Evolutionary conservation across 208 protist species (phyloP).

Genomic region (Leishmania martiniquensis): DNA sequence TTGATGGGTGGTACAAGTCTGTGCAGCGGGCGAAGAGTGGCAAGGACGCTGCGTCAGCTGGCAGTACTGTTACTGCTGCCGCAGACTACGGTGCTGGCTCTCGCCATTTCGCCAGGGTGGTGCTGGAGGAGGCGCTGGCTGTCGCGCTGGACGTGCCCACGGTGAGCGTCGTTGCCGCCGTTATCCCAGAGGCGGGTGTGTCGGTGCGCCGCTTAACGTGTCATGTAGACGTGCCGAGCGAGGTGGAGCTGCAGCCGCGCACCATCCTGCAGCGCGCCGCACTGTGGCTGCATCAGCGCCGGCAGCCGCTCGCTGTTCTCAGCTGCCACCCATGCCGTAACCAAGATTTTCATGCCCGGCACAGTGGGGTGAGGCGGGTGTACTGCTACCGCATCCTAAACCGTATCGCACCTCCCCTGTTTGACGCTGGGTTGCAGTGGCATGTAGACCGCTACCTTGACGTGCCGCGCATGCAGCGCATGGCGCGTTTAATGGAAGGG

Average conservation of each 20-base stretch:
- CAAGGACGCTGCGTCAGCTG: neutral
- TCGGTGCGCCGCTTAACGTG: conserved; percentile 82
- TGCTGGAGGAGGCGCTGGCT: conserved; percentile 84
- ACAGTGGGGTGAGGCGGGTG: conserved; percentile 69
- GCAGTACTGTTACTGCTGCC: neutral
- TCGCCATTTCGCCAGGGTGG: conserved; percentile 43
- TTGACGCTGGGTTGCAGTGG: conserved; percentile 87
- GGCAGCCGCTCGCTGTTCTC: conserved; percentile 79
- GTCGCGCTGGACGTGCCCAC: conserved; percentile 73
- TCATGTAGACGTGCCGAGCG: conserved; percentile 82
- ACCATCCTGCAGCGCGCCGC: conserved; percentile 88
- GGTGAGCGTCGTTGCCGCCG: conserved; percentile 62
- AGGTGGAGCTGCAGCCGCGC: conserved; percentile 81
- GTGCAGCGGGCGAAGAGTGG: conserved; percentile 27
- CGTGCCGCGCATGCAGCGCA: conserved; percentile 80
- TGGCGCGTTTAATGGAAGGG: conserved; percentile 68
- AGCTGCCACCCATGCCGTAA: conserved; percentile 73
- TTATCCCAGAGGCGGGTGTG: conserved; percentile 80
- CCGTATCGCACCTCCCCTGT: conserved; percentile 85
- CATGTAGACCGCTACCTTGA: conserved; percentile 89
- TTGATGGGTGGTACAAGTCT: conserved; percentile 89
- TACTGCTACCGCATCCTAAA: conserved; percentile 93
- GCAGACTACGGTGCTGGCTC: conserved; percentile 27
- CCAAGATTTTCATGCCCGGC: conserved; percentile 89
- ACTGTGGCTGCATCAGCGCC: conserved; percentile 78